phyloP scores from a whole-genome alignment of 2,329 filamentous ascomycete genomes.

The Colletotrichum caudatum region DNA sequence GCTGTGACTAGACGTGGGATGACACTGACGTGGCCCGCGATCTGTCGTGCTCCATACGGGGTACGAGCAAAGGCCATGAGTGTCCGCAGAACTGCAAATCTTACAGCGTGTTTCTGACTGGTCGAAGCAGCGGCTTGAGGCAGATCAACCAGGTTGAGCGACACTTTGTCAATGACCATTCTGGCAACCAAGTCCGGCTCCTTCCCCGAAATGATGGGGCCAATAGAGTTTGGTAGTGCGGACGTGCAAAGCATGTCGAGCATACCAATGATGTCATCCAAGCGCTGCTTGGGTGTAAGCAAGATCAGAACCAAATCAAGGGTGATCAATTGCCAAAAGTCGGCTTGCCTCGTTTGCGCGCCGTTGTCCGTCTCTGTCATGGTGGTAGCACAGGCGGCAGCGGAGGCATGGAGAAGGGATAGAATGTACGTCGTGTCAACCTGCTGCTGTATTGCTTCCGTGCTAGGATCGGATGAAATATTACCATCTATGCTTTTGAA shows the following conservation, averaged over 20 bases:
- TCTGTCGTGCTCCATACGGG: slow-evolving; percentile 71
- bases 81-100: slow-evolving; percentile 63
- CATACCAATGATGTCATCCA: slow-evolving; percentile 72
- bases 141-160: slow-evolving; percentile 70
- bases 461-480: slow-evolving; percentile 48
- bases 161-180: slow-evolving; percentile 71
- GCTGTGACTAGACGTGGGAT: slow-evolving; percentile 81
- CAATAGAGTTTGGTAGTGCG: slow-evolving; percentile 72
- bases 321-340: slow-evolving; percentile 77
- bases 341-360: slow-evolving; percentile 49
- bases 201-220: slow-evolving; percentile 67
- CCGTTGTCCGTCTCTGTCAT: slow-evolving; percentile 48
- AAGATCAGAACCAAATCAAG: slow-evolving; percentile 75
- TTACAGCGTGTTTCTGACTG: slow-evolving; percentile 57
- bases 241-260: slow-evolving; percentile 76
- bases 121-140: slow-evolving; percentile 58
- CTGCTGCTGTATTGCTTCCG: slow-evolving; percentile 58
- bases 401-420: slow-evolving; percentile 73
- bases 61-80: slow-evolving; percentile 71
- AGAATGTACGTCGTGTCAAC: slow-evolving; percentile 74
- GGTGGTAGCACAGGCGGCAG: slow-evolving; percentile 68
- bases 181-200: slow-evolving; percentile 58
- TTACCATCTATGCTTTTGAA: slow-evolving; percentile 64
- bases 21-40: slow-evolving; percentile 76
- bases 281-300: slow-evolving; percentile 74